phyloP scores from a whole-genome alignment of 148 eudicot genomes.

The Cornus florida region DNA sequence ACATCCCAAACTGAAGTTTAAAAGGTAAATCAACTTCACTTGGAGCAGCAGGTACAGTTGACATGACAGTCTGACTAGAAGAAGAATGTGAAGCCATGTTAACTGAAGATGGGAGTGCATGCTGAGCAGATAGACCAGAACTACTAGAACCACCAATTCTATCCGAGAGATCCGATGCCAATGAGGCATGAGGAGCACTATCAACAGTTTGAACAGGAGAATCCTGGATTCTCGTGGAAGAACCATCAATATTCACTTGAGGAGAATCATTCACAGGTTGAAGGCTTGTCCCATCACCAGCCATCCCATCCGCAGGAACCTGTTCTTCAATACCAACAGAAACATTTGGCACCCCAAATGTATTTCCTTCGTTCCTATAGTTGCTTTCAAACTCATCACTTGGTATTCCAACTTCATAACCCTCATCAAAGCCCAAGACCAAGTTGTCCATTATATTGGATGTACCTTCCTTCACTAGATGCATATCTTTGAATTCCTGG shows the following conservation, averaged over 20 bases:
- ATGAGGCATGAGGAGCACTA: slow-evolving; percentile 29
- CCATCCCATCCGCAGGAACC: slow-evolving; percentile 36
- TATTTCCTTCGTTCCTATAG: slow-evolving; percentile 38
- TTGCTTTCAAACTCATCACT: slow-evolving; percentile 67
- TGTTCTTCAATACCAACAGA: slow-evolving; percentile 30
- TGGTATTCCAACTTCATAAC: slow-evolving; percentile 81
- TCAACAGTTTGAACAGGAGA: slow-evolving; percentile 23
- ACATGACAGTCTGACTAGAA: slow-evolving; percentile 33
- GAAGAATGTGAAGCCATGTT: slow-evolving; percentile 30
- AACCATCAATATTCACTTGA: slow-evolving; percentile 21
- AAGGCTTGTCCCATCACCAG: slow-evolving; percentile 31
- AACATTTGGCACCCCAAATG: slow-evolving; percentile 33
- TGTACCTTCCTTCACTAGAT: slow-evolving; percentile 50
- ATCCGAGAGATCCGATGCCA: slow-evolving; percentile 32
- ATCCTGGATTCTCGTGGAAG: slow-evolving; percentile 28
- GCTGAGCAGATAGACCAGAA: slow-evolving; percentile 29
- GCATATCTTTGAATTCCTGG: slow-evolving; percentile 63
- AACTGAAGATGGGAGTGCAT: slow-evolving; percentile 31
- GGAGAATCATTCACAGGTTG: slow-evolving; percentile 32
- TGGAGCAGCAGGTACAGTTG: slow-evolving; percentile 40
- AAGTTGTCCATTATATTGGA: slow-evolving; percentile 53
- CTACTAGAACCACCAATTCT: slow-evolving; percentile 26
- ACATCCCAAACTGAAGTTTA: slow-evolving; percentile 92
- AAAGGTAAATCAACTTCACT: slow-evolving; percentile 60
- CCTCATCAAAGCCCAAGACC: slow-evolving; percentile 94